Conservation (phyloP, 2,329 filamentous ascomycete genomes). For the Ascochyta viciae-villosae region DNA sequence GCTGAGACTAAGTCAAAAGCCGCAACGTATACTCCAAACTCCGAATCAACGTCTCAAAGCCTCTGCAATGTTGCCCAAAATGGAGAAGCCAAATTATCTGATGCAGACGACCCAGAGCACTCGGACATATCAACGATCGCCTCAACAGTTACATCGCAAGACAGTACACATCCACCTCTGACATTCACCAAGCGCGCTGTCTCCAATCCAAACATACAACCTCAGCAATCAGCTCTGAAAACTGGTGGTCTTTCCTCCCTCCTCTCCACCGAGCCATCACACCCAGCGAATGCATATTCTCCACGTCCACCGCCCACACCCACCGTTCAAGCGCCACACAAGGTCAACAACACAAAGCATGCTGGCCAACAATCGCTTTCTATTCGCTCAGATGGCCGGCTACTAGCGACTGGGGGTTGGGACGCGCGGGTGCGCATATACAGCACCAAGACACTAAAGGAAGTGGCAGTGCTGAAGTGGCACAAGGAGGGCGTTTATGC, state of each 20-base stretch:
- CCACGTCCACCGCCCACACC: constrained; percentile 16
- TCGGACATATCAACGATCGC: neutral
- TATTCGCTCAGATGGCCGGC: constrained; percentile 78
- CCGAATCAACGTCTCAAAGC: neutral
- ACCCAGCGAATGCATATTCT: neutral
- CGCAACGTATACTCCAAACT: neutral
- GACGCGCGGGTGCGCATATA: constrained; percentile 84
- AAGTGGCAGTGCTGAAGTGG: constrained; percentile 93
- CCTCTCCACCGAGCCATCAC: constrained; percentile 21
- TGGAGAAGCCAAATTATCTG: neutral
- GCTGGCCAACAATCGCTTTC: constrained; percentile 84
- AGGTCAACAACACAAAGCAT: constrained; percentile 78
- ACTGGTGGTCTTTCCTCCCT: constrained; percentile 35
- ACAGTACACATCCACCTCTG: constrained; percentile 3
- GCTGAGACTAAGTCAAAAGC: neutral
- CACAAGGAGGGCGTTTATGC: constrained; percentile 88
- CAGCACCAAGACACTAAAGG: constrained; percentile 77
- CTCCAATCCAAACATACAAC: constrained; percentile 5
- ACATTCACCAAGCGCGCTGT: constrained; percentile 29
- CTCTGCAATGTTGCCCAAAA: neutral
- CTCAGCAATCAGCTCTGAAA: neutral
- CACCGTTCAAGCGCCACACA: constrained; percentile 57
- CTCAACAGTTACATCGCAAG: neutral
- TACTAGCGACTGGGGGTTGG: constrained; percentile 94
- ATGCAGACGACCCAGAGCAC: constrained; percentile 1